Conservation (phyloP, 768 basidiomycete species). For the Macrolepiota dolichaula region DNA sequence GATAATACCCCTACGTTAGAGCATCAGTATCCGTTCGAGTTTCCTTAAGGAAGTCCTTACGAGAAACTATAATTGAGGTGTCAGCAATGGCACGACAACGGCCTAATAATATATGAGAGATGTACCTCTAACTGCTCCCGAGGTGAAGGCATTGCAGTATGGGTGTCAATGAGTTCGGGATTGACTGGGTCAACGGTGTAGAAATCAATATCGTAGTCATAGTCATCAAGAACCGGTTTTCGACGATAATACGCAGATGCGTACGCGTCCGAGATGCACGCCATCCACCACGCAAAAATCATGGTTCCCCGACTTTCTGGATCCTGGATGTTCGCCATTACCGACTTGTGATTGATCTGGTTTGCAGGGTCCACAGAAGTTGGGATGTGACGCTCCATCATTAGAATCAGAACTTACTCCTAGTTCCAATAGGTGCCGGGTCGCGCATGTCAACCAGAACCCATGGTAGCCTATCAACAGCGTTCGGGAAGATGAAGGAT, state of each 20-base stretch:
- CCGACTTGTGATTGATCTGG: conserved; percentile 83
- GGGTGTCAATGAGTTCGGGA: conserved; percentile 43
- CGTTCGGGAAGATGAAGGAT: conserved; percentile 15
- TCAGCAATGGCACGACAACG: conserved; percentile 13
- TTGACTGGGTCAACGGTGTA: conserved; percentile 68
- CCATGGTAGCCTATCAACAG: conserved; percentile 65
- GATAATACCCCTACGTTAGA: conserved; percentile 69
- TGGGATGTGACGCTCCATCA: neutral
- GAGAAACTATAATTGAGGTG: conserved; percentile 49
- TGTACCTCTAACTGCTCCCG: conserved; percentile 78
- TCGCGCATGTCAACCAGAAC: conserved; percentile 79
- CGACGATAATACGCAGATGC: conserved; percentile 80
- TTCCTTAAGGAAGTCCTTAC: conserved; percentile 37
- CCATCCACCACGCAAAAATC: conserved; percentile 95
- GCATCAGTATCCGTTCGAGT: conserved; percentile 13
- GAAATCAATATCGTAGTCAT: conserved; percentile 88
- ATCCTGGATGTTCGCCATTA: conserved; percentile 69
- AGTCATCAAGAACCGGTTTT: conserved; percentile 83
- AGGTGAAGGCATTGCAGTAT: conserved; percentile 53
- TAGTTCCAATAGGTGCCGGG: conserved; percentile 75
- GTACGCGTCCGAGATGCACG: conserved; percentile 81
- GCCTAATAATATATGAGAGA: conserved; percentile 6
- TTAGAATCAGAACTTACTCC: conserved; percentile 43
- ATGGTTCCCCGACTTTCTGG: conserved; percentile 76
- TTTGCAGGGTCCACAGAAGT: neutral